Evolutionary conservation across 352 stramenopile species (phyloP).

Genomic region (Phytophthora pinifolia): DNA sequence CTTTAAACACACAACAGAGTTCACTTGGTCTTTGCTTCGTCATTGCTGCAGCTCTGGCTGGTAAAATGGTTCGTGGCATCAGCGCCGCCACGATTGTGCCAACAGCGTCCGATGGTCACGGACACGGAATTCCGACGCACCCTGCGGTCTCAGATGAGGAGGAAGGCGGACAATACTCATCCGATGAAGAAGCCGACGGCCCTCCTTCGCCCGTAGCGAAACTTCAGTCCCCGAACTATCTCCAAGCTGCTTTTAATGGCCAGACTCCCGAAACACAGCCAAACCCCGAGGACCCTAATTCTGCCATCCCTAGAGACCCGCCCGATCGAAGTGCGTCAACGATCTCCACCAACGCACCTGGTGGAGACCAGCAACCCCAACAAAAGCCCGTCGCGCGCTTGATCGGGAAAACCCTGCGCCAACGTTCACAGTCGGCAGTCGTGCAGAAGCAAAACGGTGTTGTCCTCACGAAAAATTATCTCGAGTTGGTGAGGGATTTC

Average conservation of each 20-base stretch:
- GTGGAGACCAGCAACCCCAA: background rate
- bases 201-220: background rate
- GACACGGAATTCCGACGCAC: background rate
- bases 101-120: conserved; percentile 19
- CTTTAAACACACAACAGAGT: background rate
- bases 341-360: background rate
- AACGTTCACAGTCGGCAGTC: conserved; percentile 20
- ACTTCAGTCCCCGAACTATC: conserved; percentile 10
- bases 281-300: background rate
- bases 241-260: conserved; percentile 15
- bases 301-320: background rate
- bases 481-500: conserved; percentile 51
- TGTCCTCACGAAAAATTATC: conserved; percentile 56
- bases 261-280: background rate
- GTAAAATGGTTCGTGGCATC: conserved; percentile 19
- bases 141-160: conserved; percentile 2
- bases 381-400: conserved; percentile 3
- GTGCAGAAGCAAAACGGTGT: conserved; percentile 13
- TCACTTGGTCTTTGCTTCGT: conserved; percentile 1
- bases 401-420: conserved; percentile 13
- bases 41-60: background rate
- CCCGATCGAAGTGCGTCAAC: no score
- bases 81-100: conserved; percentile 17
- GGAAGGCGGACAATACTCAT: conserved; percentile 6
- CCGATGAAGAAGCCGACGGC: conserved; percentile 4